Conservation (phyloP, 352 stramenopile species). For the Lagenidium sp. region DNA sequence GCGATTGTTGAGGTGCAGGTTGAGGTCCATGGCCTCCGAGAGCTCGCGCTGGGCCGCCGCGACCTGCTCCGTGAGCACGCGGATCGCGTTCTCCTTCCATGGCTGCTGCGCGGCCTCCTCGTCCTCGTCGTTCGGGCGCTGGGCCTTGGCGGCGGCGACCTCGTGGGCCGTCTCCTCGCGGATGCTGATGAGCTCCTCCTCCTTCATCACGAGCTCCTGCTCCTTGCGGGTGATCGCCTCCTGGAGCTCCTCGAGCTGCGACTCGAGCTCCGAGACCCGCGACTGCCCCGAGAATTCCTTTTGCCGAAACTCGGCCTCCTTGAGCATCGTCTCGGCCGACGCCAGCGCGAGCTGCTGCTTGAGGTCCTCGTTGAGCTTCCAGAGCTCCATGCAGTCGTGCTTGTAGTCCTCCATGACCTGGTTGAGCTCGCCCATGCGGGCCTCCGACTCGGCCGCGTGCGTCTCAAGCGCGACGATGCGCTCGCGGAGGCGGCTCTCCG, state of each 20-base stretch:
- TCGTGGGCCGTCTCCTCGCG: conserved; percentile 13
- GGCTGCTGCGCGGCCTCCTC: conserved; percentile 15
- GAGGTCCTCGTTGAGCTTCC: conserved; percentile 70
- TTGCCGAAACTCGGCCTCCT: conserved; percentile 43
- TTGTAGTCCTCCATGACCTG: conserved; percentile 71
- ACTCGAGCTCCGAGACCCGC: conserved; percentile 45
- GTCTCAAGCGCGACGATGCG: conserved; percentile 28
- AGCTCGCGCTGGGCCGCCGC: conserved; percentile 58
- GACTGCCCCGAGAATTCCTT: conserved; percentile 46
- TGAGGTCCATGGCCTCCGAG: conserved; percentile 78
- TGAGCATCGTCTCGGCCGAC: conserved; percentile 44
- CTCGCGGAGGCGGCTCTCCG: conserved; percentile 13
- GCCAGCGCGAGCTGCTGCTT: conserved; percentile 61
- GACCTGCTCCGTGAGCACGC: conserved; percentile 65
- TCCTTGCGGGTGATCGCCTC: conserved; percentile 20
- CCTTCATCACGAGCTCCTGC: conserved; percentile 46
- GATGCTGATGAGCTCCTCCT: conserved; percentile 31
- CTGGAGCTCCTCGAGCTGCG: conserved; percentile 44
- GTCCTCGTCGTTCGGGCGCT: conserved; percentile 9
- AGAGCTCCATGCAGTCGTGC: conserved; percentile 69
- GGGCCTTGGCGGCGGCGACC: conserved; percentile 6
- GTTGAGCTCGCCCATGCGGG: conserved; percentile 17
- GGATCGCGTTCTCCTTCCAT: conserved; percentile 47
- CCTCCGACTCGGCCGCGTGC: conserved; percentile 19
- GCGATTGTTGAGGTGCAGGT: conserved; percentile 67